Evolutionary conservation across 148 eudicot genomes (phyloP).

Genomic region (Bassia scoparia): DNA sequence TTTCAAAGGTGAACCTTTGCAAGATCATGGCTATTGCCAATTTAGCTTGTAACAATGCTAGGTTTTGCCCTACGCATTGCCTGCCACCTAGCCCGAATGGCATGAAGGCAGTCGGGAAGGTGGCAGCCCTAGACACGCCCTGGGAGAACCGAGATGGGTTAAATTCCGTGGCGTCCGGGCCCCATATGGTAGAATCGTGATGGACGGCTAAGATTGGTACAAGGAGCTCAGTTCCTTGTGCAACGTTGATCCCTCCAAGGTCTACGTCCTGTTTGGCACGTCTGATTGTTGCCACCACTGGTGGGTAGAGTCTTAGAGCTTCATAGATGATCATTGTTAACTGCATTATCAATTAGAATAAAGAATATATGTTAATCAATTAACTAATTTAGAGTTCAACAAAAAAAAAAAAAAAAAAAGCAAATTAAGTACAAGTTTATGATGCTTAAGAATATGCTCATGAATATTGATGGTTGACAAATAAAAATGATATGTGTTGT

Average conservation of each 20-base stretch:
- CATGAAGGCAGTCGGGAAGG: constrained; percentile 50
- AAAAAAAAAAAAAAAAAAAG: background rate
- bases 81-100: constrained; percentile 57
- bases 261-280: constrained; percentile 38
- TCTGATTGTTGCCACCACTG: constrained; percentile 50
- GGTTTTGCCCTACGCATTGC: constrained; percentile 56
- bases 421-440: background rate
- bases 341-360: constrained; percentile 26
- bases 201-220: constrained; percentile 59
- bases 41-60: constrained; percentile 56
- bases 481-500: too few relatives aligned
- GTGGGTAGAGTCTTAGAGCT: constrained; percentile 50
- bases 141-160: constrained; percentile 48
- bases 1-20: constrained; percentile 52
- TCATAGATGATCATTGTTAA: constrained; percentile 55
- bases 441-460: too few relatives aligned
- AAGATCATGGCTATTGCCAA: constrained; percentile 55
- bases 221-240: constrained; percentile 43
- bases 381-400: too few relatives aligned
- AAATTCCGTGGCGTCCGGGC: constrained; percentile 46
- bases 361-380: background rate
- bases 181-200: constrained; percentile 54
- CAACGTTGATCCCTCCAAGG: constrained; percentile 43
- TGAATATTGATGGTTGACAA: too few relatives aligned
- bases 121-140: constrained; percentile 45